Percentiles rank a stretch among this genome's conserved stretches.
Conservation (phyloP, 2,329 filamentous ascomycete species). For the Aspergillus hortae region DNA sequence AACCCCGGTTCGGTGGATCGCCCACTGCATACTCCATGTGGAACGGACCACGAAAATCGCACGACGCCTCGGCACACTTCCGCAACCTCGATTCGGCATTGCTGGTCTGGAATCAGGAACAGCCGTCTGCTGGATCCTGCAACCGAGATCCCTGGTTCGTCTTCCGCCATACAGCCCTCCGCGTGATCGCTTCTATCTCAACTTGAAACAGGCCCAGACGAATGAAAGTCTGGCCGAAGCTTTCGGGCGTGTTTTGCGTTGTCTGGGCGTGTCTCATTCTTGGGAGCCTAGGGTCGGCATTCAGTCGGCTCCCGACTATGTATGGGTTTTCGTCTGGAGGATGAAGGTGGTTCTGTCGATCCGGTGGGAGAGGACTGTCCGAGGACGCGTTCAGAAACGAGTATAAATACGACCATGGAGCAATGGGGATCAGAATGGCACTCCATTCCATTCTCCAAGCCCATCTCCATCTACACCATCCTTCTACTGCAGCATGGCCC, state of each 20-base stretch:
- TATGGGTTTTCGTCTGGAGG: neutral
- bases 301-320: neutral
- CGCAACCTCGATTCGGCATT: neutral
- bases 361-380: neutral
- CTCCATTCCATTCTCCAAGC: neutral
- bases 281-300: neutral
- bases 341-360: neutral
- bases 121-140: neutral
- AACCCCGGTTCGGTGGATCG: neutral
- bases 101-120: neutral
- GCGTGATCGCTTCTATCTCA: neutral
- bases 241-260: neutral
- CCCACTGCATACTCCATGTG: neutral
- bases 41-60: neutral
- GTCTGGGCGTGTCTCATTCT: neutral
- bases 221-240: neutral
- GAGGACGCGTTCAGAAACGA: neutral
- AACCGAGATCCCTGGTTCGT: neutral
- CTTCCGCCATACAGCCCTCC: neutral
- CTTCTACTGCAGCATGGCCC: neutral
- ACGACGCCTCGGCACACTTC: neutral
- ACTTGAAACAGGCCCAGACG: conserved; percentile 1
- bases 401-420: neutral
- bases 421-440: neutral
- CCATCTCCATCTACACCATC: neutral